Conservation (phyloP, 2,329 filamentous ascomycete species). For the Colletotrichum liaoningense region DNA sequence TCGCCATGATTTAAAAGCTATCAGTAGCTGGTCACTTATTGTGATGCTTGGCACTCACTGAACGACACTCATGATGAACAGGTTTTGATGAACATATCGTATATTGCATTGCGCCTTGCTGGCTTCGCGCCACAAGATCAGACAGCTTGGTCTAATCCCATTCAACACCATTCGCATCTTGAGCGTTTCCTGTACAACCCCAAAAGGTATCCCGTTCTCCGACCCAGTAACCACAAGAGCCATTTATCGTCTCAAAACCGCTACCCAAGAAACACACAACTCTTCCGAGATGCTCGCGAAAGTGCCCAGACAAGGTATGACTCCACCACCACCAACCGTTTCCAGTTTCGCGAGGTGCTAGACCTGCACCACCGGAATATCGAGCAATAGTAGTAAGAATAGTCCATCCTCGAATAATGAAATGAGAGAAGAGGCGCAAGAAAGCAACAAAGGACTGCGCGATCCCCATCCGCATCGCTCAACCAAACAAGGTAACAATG, state of each 20-base stretch:
- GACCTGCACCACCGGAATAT: conserved; percentile 1
- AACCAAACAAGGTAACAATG: conserved; percentile 37
- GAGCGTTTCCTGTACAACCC: conserved; percentile 36
- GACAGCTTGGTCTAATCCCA: conserved; percentile 1
- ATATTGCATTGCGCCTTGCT: conserved; percentile 50
- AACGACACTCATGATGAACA: background rate
- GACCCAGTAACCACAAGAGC: conserved; percentile 28
- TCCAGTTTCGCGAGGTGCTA: conserved; percentile 24
- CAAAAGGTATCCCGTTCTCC: conserved; percentile 35
- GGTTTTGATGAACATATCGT: conserved; percentile 42
- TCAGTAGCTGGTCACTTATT: background rate
- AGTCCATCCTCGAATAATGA: conserved; percentile 30
- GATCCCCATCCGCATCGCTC: conserved; percentile 9
- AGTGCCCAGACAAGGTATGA: conserved; percentile 33
- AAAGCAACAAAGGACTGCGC: conserved; percentile 21
- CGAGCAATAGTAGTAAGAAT: conserved; percentile 18
- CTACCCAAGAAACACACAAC: conserved; percentile 32
- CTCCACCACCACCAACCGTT: conserved; percentile 11
- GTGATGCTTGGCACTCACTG: background rate
- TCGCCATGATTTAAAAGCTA: background rate
- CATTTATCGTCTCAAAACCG: conserved; percentile 37
- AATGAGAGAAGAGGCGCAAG: conserved; percentile 28
- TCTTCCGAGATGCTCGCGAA: conserved; percentile 33
- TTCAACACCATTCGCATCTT: conserved; percentile 36
- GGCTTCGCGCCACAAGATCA: conserved; percentile 32